Evolutionary conservation across 331 rosid genomes (phyloP), one percentile per base, ranked within the genome.

Genomic region (Prunus yedoensis): DNA sequence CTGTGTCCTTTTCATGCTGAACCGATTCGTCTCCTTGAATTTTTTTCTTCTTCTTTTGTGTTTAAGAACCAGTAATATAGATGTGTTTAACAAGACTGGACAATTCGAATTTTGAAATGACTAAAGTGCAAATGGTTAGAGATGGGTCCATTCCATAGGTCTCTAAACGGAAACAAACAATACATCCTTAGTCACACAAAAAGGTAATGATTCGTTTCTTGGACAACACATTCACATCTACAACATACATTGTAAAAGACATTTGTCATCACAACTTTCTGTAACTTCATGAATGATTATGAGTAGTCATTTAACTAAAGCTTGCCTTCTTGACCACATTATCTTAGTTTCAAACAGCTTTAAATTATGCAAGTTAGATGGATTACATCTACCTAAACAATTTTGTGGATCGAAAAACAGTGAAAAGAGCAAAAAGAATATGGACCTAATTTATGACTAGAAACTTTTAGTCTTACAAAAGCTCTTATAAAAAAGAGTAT

Each of bases 201-300:
- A 54, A 56, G 82, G 45, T 11, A 15, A 52, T 10, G n/a, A 17
- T 12, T 52, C 47, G 63, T 54, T 62, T 70, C 2, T 75, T 52
- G 68, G 35, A 17, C 28, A 62, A 68, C 57, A 56, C 77, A 12
- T 52, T 74, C 64, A 47, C 77, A 12, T 52, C 46, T 20, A 20
- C 5, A 13, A 18, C 25, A 10, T 52, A 23, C 43, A 20, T 51
- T 32, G 77, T n/a, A 65, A 32, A 70, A 11, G 61, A 56, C 74
- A 47, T 14, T 49, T 38, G 43, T 76, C 32, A 63, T 70, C 53
- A 14, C 10, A 70, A 69, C 80, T 70, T 75, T 75, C 20, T 1
- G 54, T 52, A n/a, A 69, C 74, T 43, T 47, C 20, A 41, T 2
- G 51, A 50, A 32, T 10, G 0, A 4, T 21, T 41, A 18, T 64